Base-by-base conservation (phyloP, 306 rosid species). In the Cucurbita pepo region DNA sequence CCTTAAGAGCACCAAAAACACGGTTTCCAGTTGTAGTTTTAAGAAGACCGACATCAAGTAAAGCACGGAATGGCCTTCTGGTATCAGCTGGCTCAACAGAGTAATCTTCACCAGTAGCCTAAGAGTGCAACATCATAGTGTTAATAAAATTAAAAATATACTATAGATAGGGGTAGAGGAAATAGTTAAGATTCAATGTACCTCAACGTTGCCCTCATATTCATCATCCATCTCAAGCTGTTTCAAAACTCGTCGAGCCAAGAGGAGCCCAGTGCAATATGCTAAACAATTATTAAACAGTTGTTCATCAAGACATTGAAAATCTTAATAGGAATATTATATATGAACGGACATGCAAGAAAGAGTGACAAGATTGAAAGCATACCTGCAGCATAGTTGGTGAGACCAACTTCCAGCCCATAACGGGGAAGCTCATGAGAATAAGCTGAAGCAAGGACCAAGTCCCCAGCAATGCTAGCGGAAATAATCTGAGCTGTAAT, bases 31-130 rank as follows among this genome's bases (percentile, higher is more conserved):
- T 93, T 13, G 98, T 93, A 6, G 97, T 90, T 85, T 53, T 84
- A 22, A 88, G 16, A 75, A 93, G 85, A 70, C 98, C 98, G 77
- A 90, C 97, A 77, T 93, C 98, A 55, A 93, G 97, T 5, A 93
- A 94, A 25, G 98, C 98, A 36, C 97, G 97, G 90, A 90, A 93
- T 15, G 98, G 98, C 81, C 98, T 88, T 81, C 98, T 84, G 77
- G 74, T 81, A 0, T 90, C 98, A 54, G 94, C 86, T 56, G 98
- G 97, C 62, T 93, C 98, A 18, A 93, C 96, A 0, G 97, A 93
- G 75, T 18, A 93, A 71, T 93, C 98, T 83, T 93, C 98, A 6
- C 97, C 98, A 8, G 89, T 77, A 25, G 96, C 96, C 96, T 93
- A 51, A 2, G 7, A 52, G 63, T 7, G 71, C 5, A 16, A 9